phyloP scores from a whole-genome alignment of 192 early-diverging fungal species.

The Helicostylum pulchrum region DNA sequence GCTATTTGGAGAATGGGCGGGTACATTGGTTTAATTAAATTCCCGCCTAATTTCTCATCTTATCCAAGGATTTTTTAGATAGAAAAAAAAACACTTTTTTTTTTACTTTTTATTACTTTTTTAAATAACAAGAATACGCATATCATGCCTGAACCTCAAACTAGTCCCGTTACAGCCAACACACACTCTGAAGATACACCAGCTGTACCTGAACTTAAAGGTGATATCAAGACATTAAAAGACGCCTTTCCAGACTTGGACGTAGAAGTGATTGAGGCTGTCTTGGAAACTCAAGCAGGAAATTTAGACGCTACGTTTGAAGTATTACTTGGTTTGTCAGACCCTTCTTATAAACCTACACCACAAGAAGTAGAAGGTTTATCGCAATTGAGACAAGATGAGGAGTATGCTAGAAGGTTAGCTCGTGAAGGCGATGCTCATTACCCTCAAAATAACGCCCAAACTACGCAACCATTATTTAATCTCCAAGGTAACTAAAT shows the following conservation, averaged over 20 bases:
- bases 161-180: too few relatives aligned
- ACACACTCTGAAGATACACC: too few relatives aligned
- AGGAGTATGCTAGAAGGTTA: slow-evolving; percentile 48
- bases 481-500: slow-evolving; percentile 14
- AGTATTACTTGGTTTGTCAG: slow-evolving; percentile 47
- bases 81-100: too few relatives aligned
- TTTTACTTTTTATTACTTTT: too few relatives aligned
- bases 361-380: neutral
- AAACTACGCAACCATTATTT: slow-evolving; percentile 8
- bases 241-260: slow-evolving; percentile 53
- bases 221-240: slow-evolving; percentile 7
- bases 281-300: slow-evolving; percentile 43
- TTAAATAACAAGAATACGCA: too few relatives aligned
- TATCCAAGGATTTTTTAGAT: too few relatives aligned
- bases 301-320: slow-evolving; percentile 47
- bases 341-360: slow-evolving; percentile 48
- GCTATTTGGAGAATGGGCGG: too few relatives aligned
- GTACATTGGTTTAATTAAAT: too few relatives aligned
- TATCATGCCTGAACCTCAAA: too few relatives aligned
- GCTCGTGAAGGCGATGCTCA: slow-evolving; percentile 43
- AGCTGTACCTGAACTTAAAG: too few relatives aligned
- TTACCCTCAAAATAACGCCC: neutral
- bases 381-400: slow-evolving; percentile 47
- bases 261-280: slow-evolving; percentile 44
- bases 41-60: too few relatives aligned